A percentile compares a stretch with the other conserved stretches of the same genome.
These are phyloP conservation scores for Cyclospora cayetanensis DNA, from an alignment of 169 alveolate genomes.

Conservation along the genomic window DNA sequence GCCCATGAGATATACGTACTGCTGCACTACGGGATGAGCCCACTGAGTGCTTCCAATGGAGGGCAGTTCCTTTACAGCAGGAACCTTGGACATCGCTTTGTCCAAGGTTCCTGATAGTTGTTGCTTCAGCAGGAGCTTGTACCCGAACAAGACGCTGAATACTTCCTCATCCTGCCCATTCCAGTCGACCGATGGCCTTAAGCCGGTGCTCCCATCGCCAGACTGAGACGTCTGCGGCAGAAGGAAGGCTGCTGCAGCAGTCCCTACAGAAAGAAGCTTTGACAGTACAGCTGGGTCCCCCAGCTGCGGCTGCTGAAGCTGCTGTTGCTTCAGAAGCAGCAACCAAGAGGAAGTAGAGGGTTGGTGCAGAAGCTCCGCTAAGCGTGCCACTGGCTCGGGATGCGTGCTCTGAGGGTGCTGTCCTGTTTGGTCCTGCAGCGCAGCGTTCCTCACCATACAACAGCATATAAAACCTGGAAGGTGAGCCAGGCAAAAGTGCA, in stretches of 20 bases:
- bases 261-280: constrained; percentile 3
- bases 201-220: constrained; percentile 12
- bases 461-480: no score
- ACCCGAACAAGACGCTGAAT: background rate
- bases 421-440: no score
- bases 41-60: constrained; percentile 9
- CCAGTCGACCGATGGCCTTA: constrained; percentile 25
- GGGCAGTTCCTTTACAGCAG: background rate
- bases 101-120: no score
- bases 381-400: no score
- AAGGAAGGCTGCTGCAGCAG: constrained; percentile 37
- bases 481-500: no score
- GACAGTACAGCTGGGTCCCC: background rate
- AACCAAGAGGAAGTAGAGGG: background rate
- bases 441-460: no score
- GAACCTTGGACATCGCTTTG: no score
- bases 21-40: constrained; percentile 41
- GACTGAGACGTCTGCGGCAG: background rate
- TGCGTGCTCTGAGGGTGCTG: no score
- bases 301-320: background rate
- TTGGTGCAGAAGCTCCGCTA: background rate
- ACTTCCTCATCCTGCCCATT: constrained; percentile 47
- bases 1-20: background rate
- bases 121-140: constrained; percentile 13
- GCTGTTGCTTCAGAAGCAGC: constrained; percentile 31